Conservation (phyloP, 1,139 yeast genomes). For the Lodderomyces margitis region DNA sequence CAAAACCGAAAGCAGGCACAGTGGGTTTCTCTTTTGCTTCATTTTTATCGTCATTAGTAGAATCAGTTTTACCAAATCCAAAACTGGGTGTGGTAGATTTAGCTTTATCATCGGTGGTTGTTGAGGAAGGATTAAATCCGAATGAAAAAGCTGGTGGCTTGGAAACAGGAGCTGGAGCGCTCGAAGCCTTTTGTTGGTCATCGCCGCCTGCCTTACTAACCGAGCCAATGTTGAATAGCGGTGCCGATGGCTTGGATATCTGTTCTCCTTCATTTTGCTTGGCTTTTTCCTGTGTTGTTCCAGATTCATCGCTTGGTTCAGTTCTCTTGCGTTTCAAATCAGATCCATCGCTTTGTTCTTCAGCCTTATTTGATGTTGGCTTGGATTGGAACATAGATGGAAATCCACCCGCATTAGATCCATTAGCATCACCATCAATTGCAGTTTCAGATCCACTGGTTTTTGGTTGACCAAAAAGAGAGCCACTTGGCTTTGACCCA, state of each 20-base stretch:
- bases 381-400: neutral
- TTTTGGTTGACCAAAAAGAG: slow-evolving; percentile 1
- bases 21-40: slow-evolving; percentile 5
- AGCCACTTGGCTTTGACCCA: neutral
- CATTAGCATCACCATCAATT: too few relatives aligned
- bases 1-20: neutral
- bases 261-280: neutral
- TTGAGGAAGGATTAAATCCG: slow-evolving; percentile 7
- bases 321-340: neutral
- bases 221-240: neutral
- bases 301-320: neutral
- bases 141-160: slow-evolving; percentile 4
- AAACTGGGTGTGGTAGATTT: slow-evolving; percentile 1
- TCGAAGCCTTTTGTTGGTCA: neutral
- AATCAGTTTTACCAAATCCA: neutral
- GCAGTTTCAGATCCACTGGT: too few relatives aligned
- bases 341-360: neutral
- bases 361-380: neutral
- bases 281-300: neutral
- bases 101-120: neutral
- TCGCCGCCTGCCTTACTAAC: neutral
- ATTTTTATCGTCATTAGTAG: neutral
- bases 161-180: neutral
- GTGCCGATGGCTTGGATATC: neutral
- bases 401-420: neutral